Evolutionary conservation across 208 protist genomes (phyloP).

Genomic region (Zelonia costaricensis): DNA sequence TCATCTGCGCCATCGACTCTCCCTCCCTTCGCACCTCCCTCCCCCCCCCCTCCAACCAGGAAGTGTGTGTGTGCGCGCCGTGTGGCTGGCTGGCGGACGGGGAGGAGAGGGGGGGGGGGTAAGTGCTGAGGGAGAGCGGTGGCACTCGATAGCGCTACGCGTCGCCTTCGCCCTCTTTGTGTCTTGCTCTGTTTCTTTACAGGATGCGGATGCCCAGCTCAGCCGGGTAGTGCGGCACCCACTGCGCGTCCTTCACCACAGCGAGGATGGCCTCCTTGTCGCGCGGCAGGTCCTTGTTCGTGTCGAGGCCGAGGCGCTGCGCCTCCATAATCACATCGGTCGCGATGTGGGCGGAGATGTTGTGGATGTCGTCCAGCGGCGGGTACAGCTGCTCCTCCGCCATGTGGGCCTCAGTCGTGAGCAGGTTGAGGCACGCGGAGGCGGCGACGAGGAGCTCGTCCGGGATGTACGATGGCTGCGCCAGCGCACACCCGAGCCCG

Average conservation of each 20-base stretch:
- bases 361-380: conserved; percentile 69
- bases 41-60: no score
- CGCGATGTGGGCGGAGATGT: conserved; percentile 79
- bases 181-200: neutral
- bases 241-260: conserved; percentile 48
- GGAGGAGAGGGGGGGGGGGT: neutral
- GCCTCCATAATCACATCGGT: conserved; percentile 65
- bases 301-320: conserved; percentile 62
- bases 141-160: neutral
- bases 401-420: conserved; percentile 53
- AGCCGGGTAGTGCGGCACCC: conserved; percentile 69
- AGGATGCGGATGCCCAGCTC: conserved; percentile 26
- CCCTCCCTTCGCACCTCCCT: no score
- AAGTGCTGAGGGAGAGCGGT: neutral
- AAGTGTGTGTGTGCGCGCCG: no score
- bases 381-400: conserved; percentile 65
- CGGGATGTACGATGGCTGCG: conserved; percentile 76
- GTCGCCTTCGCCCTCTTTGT: no score
- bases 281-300: conserved; percentile 45
- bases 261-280: conserved; percentile 48
- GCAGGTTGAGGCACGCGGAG: conserved; percentile 68
- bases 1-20: no score
- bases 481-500: conserved; percentile 87
- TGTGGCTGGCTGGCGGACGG: no score
- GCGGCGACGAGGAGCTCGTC: conserved; percentile 89